Base-by-base conservation (phyloP, 2,329 filamentous ascomycete species). In the Monosporascus ibericus region DNA sequence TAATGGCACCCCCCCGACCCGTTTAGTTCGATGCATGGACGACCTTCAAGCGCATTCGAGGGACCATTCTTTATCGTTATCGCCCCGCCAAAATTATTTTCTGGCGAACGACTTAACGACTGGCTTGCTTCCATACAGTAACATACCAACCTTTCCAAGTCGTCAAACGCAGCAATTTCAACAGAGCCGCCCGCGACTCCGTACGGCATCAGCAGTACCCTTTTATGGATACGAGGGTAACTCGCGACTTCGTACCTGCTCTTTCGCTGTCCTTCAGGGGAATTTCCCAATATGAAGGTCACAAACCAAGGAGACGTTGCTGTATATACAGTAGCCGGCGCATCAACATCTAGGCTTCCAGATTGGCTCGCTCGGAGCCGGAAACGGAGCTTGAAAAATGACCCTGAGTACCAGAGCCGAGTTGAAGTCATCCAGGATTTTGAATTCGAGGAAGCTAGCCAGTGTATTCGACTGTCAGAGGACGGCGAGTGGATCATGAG, bases 401-500 rank as follows among this genome's bases (percentile, higher is more conserved):
- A 97, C 67, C 79, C 88, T 55, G 92, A 96, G 67, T 97, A 92
- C 72, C 87, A 92, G 58, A 96, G 91, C 69, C 87, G 94, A 59
- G 86, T 99, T 62, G 94, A 99, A 71, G 78, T 99, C 52, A 80
- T 99, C 38, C 94, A 99, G 65, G 94, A 99, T 67, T 99, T 99
- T 70, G 92, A 95, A 66, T 97, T 99, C 64, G 92, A 96, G 64
- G 92, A 96, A 72, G 92, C 95, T 40, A 96, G 91, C 67, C 84
- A 86, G 60, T 96, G 92, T 67, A 84, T 99, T 57, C 83, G 90
- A 48, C 83, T 94, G 57, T 96, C 90, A 63, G 92, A 96, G 53
- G 94, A 99, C 81, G 92, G 92, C 48, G 87, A 97, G 67, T 99
- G 94, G 92, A 84, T 94, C 40, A 94, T 96, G 89, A 95, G 89